Conservation (phyloP, 2,329 filamentous ascomycete species). For the Arachnopeziza araneosa region DNA sequence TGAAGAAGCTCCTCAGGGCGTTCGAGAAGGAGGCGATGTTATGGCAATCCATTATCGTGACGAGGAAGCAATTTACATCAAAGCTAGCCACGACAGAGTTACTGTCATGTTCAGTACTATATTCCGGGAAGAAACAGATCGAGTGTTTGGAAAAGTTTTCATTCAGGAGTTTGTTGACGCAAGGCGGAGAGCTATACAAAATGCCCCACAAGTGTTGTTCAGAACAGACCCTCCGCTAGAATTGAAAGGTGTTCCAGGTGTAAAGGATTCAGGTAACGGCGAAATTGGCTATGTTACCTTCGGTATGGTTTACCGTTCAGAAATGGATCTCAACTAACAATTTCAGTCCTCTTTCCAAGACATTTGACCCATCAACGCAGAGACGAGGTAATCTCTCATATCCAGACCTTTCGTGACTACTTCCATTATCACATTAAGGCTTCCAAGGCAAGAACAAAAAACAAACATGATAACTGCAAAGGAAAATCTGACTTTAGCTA, state of each 20-base stretch:
- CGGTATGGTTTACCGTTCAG: constrained; percentile 46
- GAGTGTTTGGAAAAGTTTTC: constrained; percentile 97
- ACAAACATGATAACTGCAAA: constrained; percentile 7
- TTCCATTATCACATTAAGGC: constrained; percentile 99
- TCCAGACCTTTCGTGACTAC: constrained; percentile 99
- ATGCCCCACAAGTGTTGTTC: constrained; percentile 96
- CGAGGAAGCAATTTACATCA: constrained; percentile 98
- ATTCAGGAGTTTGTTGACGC: constrained; percentile 98
- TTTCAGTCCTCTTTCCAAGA: constrained; percentile 82
- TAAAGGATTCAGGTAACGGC: constrained; percentile 67
- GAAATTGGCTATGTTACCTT: constrained; percentile 98
- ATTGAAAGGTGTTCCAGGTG: constrained; percentile 78
- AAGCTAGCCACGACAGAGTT: constrained; percentile 93
- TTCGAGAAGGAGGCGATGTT: constrained; percentile 83
- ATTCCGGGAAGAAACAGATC: constrained; percentile 95
- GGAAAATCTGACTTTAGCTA: constrained; percentile 28
- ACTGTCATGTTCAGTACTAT: constrained; percentile 99
- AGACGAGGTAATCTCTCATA: constrained; percentile 94
- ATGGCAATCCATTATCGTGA: constrained; percentile 98
- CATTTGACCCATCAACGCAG: constrained; percentile 88
- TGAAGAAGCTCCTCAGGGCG: constrained; percentile 87
- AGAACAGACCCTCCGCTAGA: constrained; percentile 91
- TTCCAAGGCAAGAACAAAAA: constrained; percentile 60
- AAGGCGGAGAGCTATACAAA: constrained; percentile 89
- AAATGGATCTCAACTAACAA: constrained; percentile 15